Evolutionary conservation across 2,329 filamentous ascomycete genomes (phyloP).

Genomic region (Orbilia ellipsospora): DNA sequence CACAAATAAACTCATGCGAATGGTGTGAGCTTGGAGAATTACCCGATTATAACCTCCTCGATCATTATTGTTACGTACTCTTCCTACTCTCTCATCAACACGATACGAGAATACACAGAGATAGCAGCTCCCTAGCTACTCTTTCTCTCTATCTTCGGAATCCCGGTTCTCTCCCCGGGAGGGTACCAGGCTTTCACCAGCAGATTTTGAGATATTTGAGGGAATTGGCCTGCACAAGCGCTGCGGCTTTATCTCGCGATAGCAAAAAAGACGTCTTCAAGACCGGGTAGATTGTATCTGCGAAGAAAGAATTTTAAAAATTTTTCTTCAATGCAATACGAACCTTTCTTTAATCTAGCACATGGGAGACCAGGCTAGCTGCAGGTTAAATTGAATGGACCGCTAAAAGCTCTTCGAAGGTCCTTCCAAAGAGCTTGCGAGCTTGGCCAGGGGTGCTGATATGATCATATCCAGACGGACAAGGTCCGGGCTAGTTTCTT

Average conservation of each 20-base stretch:
- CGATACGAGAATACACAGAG: constrained; percentile 2
- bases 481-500: constrained; percentile 45
- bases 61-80: constrained; percentile 4
- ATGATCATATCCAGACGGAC: constrained; percentile 43
- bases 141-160: constrained; percentile 6
- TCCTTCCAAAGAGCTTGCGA: background rate
- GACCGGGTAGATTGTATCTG: constrained; percentile 4
- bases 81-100: background rate
- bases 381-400: constrained; percentile 17
- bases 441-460: constrained; percentile 37
- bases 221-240: constrained; percentile 38
- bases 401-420: background rate
- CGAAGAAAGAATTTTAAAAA: constrained; percentile 25
- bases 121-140: constrained; percentile 8
- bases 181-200: constrained; percentile 23
- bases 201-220: constrained; percentile 52
- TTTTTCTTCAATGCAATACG: constrained; percentile 37
- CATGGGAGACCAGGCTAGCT: constrained; percentile 9
- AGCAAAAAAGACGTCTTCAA: background rate
- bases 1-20: no score
- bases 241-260: constrained; percentile 28
- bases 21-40: no score
- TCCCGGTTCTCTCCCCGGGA: constrained; percentile 30
- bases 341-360: constrained; percentile 7
- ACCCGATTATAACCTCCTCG: constrained; percentile 4